Evolutionary conservation across 331 rosid genomes (phyloP), one percentile per base, ranked within the genome.

Genomic region (Pyracantha coccinea): DNA sequence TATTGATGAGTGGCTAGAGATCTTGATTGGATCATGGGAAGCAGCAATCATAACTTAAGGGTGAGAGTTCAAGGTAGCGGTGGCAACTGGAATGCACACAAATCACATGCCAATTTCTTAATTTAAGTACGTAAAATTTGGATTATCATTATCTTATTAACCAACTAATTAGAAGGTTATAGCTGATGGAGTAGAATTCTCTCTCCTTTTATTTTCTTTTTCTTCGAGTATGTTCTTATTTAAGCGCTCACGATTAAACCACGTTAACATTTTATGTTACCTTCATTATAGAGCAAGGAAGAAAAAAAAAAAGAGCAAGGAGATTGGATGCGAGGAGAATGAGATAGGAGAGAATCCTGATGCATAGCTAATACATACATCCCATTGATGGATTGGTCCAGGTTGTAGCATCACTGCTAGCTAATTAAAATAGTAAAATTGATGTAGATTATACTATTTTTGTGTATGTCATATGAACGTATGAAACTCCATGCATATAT

Each of bases 31-130:
- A 77, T 86, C 82, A 81, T 88, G 84, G 85, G 88, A 75, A 75
- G 87, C 84, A 86, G 76, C 89, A 84, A 88, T 81, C 75, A 88
- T 88, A 77, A 33, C 83, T 61, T 38, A 41, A 69, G 53, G 45
- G 55, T 50, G 21, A 17, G 44, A 35, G 55, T 50, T 6, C 55
- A 17, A 17, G 21, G 55, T 66, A 6, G 66, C 68, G 55, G 50
- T 32, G 70, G 70, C 45, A 64, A 19, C 68, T 66, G 70, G 16
- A 52, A 33, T 20, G 52, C 70, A 66, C 70, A 66, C 61, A 27
- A 32, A 61, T 74, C 32, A 62, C 69, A 74, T 45, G 50, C 60
- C 61, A 11, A 44, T 20, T 67, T 33, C n/a, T 20, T 38, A 11
- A 19, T 38, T 27, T 27, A 19, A 41, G 21, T 5, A 47, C n/a